A percentile compares a stretch with the other conserved stretches of the same genome.
These are phyloP conservation scores for Thuja plicata DNA, from an alignment of 83 land plant genomes.

Conservation along the genomic window DNA sequence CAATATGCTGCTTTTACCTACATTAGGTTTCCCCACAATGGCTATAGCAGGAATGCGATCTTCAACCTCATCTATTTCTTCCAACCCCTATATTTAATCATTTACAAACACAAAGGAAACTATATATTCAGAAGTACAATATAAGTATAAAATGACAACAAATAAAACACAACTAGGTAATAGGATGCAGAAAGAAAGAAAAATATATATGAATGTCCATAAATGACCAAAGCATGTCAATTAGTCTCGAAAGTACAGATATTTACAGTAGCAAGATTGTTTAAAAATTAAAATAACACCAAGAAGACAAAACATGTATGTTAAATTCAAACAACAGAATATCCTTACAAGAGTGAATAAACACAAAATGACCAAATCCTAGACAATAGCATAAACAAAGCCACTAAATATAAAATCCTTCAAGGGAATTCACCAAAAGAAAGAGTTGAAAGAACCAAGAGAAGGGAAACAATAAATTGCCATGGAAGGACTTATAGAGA, in stretches of 20 bases:
- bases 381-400: not conserved
- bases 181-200: not conserved
- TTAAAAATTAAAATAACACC: not conserved
- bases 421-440: not conserved
- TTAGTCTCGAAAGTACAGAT: not conserved
- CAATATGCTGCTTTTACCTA: constrained; percentile 96
- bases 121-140: not conserved
- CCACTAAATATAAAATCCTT: not conserved
- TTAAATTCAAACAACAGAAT: not conserved
- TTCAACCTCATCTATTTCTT: constrained; percentile 37
- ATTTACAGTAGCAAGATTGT: not conserved
- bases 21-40: constrained; percentile 94
- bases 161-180: not conserved
- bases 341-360: not conserved
- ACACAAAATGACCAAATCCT: not conserved
- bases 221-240: not conserved
- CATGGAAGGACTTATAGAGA: no score
- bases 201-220: not conserved
- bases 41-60: constrained; percentile 72
- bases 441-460: not conserved
- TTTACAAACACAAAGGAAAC: not conserved
- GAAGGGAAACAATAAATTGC: not conserved
- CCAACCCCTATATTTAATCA: constrained; percentile 12
- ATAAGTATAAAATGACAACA: not conserved
- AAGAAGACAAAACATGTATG: not conserved